Conservation (phyloP, 2,329 filamentous ascomycete species). For the Aspergillus vadensis region DNA sequence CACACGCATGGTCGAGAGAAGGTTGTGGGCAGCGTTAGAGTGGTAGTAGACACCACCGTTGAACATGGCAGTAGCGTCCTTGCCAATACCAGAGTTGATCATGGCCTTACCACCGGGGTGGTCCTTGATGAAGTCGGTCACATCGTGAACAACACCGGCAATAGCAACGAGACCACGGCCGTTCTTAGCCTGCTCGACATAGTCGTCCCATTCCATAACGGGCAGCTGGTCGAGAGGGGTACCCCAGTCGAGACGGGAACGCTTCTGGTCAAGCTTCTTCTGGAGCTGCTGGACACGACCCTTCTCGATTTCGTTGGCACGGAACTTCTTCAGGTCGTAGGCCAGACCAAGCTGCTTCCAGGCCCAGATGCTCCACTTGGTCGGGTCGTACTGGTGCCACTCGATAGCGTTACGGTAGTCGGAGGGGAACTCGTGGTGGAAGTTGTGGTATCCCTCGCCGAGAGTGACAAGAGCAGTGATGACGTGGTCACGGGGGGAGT, state of each 20-base stretch:
- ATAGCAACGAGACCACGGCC: constrained; percentile 76
- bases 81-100: constrained; percentile 78
- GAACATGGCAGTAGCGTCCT: constrained; percentile 88
- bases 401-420: constrained; percentile 91
- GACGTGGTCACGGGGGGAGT: constrained; percentile 85
- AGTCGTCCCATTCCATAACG: constrained; percentile 84
- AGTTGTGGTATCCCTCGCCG: constrained; percentile 91
- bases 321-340: constrained; percentile 88
- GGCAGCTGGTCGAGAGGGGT: constrained; percentile 81
- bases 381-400: constrained; percentile 90
- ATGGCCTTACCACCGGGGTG: constrained; percentile 89
- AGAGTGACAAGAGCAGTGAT: constrained; percentile 83
- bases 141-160: constrained; percentile 83
- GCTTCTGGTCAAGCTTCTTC: constrained; percentile 92
- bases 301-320: constrained; percentile 89
- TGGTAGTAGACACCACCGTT: constrained; percentile 89
- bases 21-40: constrained; percentile 86
- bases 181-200: constrained; percentile 73
- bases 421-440: constrained; percentile 92
- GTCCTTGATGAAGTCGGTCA: constrained; percentile 80
- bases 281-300: constrained; percentile 83
- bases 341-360: constrained; percentile 85
- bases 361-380: constrained; percentile 83
- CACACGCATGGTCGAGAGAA: constrained; percentile 83
- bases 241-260: constrained; percentile 80